Evolutionary conservation across 371 early-diverging fungal genomes (phyloP).

Genomic region (Rhizopus microsporus): DNA sequence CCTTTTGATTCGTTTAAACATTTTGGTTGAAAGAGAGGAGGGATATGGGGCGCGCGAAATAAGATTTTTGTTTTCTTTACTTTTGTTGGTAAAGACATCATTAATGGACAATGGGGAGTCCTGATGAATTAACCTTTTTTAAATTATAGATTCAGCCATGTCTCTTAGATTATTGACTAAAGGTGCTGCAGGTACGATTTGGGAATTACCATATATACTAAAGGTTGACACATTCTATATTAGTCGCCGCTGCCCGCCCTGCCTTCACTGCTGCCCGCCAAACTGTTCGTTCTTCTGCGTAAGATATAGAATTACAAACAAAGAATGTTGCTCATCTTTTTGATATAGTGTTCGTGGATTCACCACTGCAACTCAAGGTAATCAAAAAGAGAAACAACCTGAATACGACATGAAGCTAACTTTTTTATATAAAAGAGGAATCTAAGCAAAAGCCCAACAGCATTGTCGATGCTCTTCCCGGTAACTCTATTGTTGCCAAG

Average conservation of each 20-base stretch:
- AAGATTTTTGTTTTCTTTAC: no score
- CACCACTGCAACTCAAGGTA: constrained; percentile 39
- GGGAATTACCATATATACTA: neutral
- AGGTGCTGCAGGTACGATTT: constrained; percentile 43
- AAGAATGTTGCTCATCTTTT: neutral
- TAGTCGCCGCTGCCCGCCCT: constrained; percentile 48
- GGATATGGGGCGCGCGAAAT: no score
- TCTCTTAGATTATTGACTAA: constrained; percentile 56
- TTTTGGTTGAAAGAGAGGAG: no score
- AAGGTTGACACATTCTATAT: neutral
- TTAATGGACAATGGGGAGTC: no score
- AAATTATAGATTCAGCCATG: constrained; percentile 29
- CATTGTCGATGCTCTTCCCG: constrained; percentile 91
- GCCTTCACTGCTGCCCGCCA: constrained; percentile 40
- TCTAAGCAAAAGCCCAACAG: constrained; percentile 82
- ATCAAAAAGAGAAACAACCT: neutral
- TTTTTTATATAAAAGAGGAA: constrained; percentile 31
- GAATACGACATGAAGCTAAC: neutral
- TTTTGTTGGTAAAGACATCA: no score
- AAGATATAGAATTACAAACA: constrained; percentile 17
- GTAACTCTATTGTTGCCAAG: constrained; percentile 85
- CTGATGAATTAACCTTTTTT: neutral
- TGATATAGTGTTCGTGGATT: constrained; percentile 40
- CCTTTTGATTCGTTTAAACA: no score
- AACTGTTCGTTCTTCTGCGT: constrained; percentile 45